These are phyloP conservation scores for Cichorium intybus DNA, from an alignment of 140 eudicot species.

Conservation along the genomic window DNA sequence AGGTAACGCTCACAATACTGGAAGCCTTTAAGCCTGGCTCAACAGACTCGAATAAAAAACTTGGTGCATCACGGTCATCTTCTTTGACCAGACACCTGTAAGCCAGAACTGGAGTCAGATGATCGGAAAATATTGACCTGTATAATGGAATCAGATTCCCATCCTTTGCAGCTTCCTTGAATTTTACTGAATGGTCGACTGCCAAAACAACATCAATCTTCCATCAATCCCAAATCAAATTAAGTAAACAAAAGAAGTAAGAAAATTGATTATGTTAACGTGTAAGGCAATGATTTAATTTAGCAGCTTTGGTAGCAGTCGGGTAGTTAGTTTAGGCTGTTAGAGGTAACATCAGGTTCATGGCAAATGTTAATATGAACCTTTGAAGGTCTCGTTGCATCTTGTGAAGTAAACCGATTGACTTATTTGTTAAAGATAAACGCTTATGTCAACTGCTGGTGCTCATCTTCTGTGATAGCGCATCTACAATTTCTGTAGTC, in stretches of 20 bases:
- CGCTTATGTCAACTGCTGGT: too few species aligned
- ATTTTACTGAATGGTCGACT: slow-evolving; percentile 69
- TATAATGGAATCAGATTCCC: slow-evolving; percentile 92
- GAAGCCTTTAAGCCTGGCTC: slow-evolving; percentile 80
- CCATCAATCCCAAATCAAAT: neutral
- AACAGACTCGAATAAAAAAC: slow-evolving; percentile 93
- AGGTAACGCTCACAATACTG: slow-evolving; percentile 52
- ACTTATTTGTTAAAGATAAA: too few species aligned
- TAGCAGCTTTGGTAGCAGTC: too few species aligned
- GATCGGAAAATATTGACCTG: slow-evolving; percentile 84
- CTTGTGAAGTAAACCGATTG: too few species aligned
- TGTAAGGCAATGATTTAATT: neutral
- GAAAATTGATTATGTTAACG: neutral
- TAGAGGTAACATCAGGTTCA: too few species aligned
- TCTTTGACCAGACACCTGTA: slow-evolving; percentile 93
- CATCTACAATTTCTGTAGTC: too few species aligned
- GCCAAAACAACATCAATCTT: slow-evolving; percentile 26
- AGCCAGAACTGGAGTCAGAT: slow-evolving; percentile 94
- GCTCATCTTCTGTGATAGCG: too few species aligned
- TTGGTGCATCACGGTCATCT: slow-evolving; percentile 97
- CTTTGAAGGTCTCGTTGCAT: too few species aligned
- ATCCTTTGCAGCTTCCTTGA: slow-evolving; percentile 82
- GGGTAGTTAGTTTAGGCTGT: too few species aligned
- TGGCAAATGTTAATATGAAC: too few species aligned
- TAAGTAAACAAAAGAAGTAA: neutral